phyloP scores from a whole-genome alignment of 1,284 basidiomycete genomes.

The Schizophyllum commune region DNA sequence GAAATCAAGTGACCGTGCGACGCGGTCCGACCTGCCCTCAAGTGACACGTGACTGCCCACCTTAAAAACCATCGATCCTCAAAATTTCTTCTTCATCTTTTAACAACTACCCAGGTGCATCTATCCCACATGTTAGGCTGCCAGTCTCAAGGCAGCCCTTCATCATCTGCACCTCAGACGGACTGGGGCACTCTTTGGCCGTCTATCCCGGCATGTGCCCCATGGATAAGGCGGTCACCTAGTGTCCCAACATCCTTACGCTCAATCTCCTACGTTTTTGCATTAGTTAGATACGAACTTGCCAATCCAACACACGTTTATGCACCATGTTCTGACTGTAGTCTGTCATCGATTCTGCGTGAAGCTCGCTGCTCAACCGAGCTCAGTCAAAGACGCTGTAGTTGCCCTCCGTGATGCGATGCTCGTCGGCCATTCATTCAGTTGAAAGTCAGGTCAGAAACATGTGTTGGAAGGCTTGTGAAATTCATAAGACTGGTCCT shows the following conservation, averaged over 20 bases:
- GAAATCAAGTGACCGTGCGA: neutral
- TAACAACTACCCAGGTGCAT: conserved; percentile 50
- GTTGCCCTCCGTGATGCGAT: too few species aligned
- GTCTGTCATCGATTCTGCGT: too few species aligned
- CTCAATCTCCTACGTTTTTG: too few species aligned
- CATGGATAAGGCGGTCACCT: conserved; percentile 54
- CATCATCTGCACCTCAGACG: conserved; percentile 53
- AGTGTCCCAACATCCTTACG: conserved; percentile 42
- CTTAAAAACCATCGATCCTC: conserved; percentile 10
- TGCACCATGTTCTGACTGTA: too few species aligned
- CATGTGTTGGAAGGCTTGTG: too few species aligned
- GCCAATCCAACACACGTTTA: too few species aligned
- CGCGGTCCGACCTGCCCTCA: neutral
- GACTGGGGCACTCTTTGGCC: conserved; percentile 55
- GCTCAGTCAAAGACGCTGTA: too few species aligned
- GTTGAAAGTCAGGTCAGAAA: too few species aligned
- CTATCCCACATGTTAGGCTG: conserved; percentile 51
- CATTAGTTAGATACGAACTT: too few species aligned
- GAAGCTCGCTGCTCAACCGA: too few species aligned
- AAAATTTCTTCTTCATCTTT: conserved; percentile 39
- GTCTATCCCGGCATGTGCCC: conserved; percentile 30
- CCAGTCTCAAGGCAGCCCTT: conserved; percentile 33
- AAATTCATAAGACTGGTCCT: too few species aligned
- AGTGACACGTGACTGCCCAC: conserved; percentile 36
- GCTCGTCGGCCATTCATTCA: too few species aligned